A percentile compares a stretch with the other conserved stretches of the same genome.
Conservation (phyloP, 208 protist genomes). For the Trypanosoma avium region DNA sequence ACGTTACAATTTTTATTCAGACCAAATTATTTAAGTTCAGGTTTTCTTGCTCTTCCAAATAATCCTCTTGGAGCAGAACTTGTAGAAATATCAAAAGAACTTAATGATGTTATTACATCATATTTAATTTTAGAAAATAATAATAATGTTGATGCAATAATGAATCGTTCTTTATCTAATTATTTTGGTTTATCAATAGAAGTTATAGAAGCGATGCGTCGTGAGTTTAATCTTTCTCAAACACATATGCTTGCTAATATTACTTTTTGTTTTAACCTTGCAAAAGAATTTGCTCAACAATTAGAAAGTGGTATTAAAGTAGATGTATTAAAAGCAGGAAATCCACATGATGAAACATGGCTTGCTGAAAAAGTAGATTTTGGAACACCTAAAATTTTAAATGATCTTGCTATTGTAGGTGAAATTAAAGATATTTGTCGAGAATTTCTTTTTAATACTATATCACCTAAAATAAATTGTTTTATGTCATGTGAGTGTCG, state of each 20-base stretch:
- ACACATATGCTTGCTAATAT: conserved; percentile 40
- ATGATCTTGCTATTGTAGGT: conserved; percentile 26
- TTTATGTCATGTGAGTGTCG: conserved; percentile 36
- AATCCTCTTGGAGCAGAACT: conserved; percentile 56
- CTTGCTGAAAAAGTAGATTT: conserved; percentile 44
- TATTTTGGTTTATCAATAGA: conserved; percentile 57
- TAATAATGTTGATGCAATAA: conserved; percentile 19
- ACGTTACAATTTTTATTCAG: conserved; percentile 59
- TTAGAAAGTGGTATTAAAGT: conserved; percentile 16
- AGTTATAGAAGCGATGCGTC: conserved; percentile 50
- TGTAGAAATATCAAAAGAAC: conserved; percentile 18
- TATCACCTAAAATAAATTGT: conserved; percentile 12
- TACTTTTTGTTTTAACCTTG: conserved; percentile 28
- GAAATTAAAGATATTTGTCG: conserved; percentile 15
- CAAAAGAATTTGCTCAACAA: not conserved
- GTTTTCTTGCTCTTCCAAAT: conserved; percentile 42
- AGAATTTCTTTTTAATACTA: conserved; percentile 23
- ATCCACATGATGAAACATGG: conserved; percentile 61
- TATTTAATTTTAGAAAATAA: conserved; percentile 16
- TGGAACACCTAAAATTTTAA: conserved; percentile 38
- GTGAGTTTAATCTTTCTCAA: conserved; percentile 46
- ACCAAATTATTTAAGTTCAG: conserved; percentile 34
- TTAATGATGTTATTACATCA: conserved; percentile 39
- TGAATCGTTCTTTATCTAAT: conserved; percentile 32
- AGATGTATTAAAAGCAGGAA: not conserved